Conservation (phyloP, 257 asterid genomes). For the Lycium barbarum region DNA sequence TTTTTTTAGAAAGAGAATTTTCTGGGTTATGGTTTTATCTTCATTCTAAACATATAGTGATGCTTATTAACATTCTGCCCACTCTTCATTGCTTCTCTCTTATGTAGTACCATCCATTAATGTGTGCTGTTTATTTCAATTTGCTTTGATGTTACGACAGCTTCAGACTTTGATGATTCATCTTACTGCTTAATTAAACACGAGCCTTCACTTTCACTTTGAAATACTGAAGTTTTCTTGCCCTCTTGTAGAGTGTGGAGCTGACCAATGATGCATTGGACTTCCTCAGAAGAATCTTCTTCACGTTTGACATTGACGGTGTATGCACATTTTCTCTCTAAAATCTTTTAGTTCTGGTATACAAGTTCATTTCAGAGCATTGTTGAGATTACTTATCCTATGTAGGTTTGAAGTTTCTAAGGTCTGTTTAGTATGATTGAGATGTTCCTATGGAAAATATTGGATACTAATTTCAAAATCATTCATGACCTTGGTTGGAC, state of each 20-base stretch:
- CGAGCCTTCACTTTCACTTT: background rate
- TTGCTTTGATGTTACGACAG: background rate
- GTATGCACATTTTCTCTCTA: constrained; percentile 54
- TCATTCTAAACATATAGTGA: no score
- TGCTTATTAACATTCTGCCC: background rate
- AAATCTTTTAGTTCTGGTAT: background rate
- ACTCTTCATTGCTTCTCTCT: background rate
- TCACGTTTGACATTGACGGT: constrained; percentile 78
- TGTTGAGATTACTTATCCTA: constrained; percentile 2
- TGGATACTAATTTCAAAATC: background rate
- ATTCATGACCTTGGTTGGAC: constrained; percentile 12
- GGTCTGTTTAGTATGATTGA: background rate
- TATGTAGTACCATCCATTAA: background rate
- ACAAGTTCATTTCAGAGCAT: constrained; percentile 9
- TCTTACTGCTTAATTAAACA: background rate
- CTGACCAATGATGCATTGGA: constrained; percentile 86
- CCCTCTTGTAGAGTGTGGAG: constrained; percentile 80
- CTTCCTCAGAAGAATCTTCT: constrained; percentile 71
- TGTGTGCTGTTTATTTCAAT: background rate
- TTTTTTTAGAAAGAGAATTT: no score
- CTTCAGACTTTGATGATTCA: background rate
- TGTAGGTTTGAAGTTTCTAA: constrained; percentile 7
- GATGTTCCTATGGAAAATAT: background rate
- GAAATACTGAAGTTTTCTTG: constrained; percentile 24
- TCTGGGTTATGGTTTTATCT: no score